Percentiles rank a stretch among this genome's conserved stretches.
Conservation (phyloP, 441 rosid genomes). For the Gossypium armourianum region DNA sequence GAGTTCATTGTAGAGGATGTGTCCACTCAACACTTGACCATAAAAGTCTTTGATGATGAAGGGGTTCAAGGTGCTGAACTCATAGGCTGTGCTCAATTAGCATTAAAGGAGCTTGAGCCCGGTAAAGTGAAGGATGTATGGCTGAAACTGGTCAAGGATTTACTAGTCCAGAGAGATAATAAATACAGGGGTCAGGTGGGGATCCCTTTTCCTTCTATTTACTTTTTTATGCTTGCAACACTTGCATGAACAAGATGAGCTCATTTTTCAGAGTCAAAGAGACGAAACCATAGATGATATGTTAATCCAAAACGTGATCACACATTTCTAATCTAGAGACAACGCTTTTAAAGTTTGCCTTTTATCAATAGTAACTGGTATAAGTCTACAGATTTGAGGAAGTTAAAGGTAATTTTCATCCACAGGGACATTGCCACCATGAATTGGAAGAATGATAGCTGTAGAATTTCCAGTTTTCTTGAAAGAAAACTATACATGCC, state of each 20-base stretch:
- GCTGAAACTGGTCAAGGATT: constrained; percentile 77
- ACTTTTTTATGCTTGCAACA: not conserved
- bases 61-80: constrained; percentile 76
- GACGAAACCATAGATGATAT: not conserved
- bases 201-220: not conserved
- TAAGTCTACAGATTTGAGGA: too few species aligned
- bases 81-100: constrained; percentile 65
- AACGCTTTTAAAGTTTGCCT: not conserved
- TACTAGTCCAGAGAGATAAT: constrained; percentile 75
- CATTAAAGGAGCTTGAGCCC: constrained; percentile 52
- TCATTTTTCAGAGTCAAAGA: not conserved
- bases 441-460: not conserved
- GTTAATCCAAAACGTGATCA: not conserved
- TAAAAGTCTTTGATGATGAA: constrained; percentile 75
- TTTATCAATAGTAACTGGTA: not conserved
- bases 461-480: not conserved
- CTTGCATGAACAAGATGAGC: not conserved
- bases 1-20: constrained; percentile 74
- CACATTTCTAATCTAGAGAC: not conserved
- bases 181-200: constrained; percentile 81
- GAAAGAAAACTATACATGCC: not conserved
- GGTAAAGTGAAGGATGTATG: constrained; percentile 84
- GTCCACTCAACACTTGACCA: constrained; percentile 64
- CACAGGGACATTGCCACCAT: too few species aligned
- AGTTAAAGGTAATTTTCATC: too few species aligned